Evolutionary conservation across 768 basidiomycete genomes (phyloP), one percentile per base, ranked within the genome.

Genomic region (Termitomyces heimii): DNA sequence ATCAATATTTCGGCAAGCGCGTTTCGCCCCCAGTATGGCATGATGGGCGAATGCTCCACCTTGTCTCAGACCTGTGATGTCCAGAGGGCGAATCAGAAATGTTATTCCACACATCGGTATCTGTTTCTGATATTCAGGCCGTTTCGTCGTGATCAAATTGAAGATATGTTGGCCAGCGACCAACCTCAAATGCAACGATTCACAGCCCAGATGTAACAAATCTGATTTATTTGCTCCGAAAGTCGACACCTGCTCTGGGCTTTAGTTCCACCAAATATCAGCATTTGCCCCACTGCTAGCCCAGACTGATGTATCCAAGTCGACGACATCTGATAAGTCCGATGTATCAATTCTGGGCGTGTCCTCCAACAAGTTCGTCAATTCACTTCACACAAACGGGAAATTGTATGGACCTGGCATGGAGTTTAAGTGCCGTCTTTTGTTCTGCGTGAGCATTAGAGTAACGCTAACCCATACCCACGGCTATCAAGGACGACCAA

Each of bases 401-500:
- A 57, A 24, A 32, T 49, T 55, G 52, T 52, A 50, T 56, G 53
- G 44, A 47, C 34, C 26, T 53, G 37, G n/a, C 40, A 40, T 31
- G 28, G 37, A 40, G 13, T 28, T 39, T 28, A 28, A 18, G 61
- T 44, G 43, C 45, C n/a, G 28, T 34, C 51, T 53, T 34, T 35
- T 42, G 47, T 34, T 42, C 31, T 46, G 44, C 26, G 8, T 22
- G 28, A 22, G 50, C 26, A 9, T 45, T 31, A 56, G 46, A 31
- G 34, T 55, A 37, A 39, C 18, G 29, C 34, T 51, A 47, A 37
- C 8, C 40, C 12, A 44, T 63, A 63, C 62, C 62, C 62, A 63
- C 62, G 62, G 56, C 62, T 40, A 58, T 62, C 56, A 58, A 60
- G 59, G 62, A 60, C 29, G 45, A 49, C 52, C 51, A 42, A 31